Evolutionary conservation across 2,329 filamentous ascomycete species (phyloP).

Genomic region (Apiospora phragmitis): DNA sequence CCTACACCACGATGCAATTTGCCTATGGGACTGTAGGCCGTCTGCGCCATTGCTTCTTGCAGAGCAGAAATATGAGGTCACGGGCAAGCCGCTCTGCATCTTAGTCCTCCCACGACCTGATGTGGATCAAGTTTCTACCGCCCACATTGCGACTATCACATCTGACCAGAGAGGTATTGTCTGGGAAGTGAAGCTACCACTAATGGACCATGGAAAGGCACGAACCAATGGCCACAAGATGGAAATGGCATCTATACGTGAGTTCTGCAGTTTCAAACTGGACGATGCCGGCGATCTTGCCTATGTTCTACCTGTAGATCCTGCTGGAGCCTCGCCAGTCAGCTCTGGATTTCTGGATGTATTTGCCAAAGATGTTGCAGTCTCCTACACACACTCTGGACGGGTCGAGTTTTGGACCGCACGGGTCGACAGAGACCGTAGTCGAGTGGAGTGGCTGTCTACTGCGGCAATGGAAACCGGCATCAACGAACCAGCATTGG

Average conservation of each 20-base stretch:
- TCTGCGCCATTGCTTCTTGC: conserved; percentile 60
- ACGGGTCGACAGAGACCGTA: conserved; percentile 61
- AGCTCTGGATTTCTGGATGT: conserved; percentile 80
- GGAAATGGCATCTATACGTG: conserved; percentile 46
- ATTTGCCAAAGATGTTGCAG: conserved; percentile 81
- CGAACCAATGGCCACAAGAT: conserved; percentile 32
- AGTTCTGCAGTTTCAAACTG: conserved; percentile 73
- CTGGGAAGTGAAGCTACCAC: conserved; percentile 73
- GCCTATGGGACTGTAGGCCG: conserved; percentile 76
- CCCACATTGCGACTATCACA: conserved; percentile 80
- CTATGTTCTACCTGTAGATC: conserved; percentile 80
- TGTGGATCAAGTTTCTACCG: conserved; percentile 54
- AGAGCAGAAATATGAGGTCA: conserved; percentile 56
- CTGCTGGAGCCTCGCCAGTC: conserved; percentile 71
- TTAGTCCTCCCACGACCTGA: conserved; percentile 69
- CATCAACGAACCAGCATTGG: conserved; percentile 70
- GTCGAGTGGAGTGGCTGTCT: conserved; percentile 74
- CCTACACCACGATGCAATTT: conserved; percentile 68
- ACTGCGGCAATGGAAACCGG: conserved; percentile 82
- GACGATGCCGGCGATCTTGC: conserved; percentile 58
- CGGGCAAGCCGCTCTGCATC: conserved; percentile 77
- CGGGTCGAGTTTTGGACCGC: conserved; percentile 84
- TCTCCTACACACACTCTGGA: conserved; percentile 78
- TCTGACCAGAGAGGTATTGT: conserved; percentile 77
- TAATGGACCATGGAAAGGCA: conserved; percentile 28